Conservation (phyloP, 2,329 filamentous ascomycete genomes). For the Epichloe scottii region DNA sequence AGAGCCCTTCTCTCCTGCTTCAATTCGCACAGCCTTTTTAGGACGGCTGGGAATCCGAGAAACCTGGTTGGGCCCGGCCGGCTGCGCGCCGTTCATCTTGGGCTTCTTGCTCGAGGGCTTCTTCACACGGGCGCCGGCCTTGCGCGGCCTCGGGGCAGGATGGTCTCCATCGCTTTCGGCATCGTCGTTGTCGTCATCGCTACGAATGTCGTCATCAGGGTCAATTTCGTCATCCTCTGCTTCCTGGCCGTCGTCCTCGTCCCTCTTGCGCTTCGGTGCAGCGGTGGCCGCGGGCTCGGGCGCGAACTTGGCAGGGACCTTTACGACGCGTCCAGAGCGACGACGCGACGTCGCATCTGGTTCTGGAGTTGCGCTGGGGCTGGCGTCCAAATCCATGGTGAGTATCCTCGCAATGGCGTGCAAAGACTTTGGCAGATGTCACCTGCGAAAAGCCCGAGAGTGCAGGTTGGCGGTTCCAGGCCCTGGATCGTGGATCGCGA, state of each 20-base stretch:
- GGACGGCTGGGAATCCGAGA: constrained; percentile 38
- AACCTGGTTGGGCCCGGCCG: constrained; percentile 22
- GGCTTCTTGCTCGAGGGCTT: constrained; percentile 52
- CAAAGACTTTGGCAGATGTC: constrained; percentile 5
- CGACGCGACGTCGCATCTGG: constrained; percentile 43
- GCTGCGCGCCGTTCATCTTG: constrained; percentile 45
- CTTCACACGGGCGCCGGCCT: constrained; percentile 32
- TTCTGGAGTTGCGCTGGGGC: constrained; percentile 23
- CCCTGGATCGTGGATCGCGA: constrained; percentile 4
- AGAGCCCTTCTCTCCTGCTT: constrained; percentile 37
- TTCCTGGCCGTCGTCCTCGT: constrained; percentile 34
- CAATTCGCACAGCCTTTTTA: constrained; percentile 43
- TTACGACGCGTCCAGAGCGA: constrained; percentile 56
- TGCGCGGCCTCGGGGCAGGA: constrained; percentile 23
- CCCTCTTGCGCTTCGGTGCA: constrained; percentile 46
- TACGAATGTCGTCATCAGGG: constrained; percentile 24
- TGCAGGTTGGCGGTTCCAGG: constrained; percentile 1
- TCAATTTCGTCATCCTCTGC: constrained; percentile 35
- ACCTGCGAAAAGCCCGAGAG: constrained; percentile 8
- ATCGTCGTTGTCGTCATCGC: constrained; percentile 22
- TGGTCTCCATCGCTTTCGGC: constrained; percentile 34
- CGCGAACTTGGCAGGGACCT: constrained; percentile 45
- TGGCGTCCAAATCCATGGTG: constrained; percentile 8
- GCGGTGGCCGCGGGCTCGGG: constrained; percentile 30
- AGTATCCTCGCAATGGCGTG: constrained; percentile 7